Base-by-base conservation (phyloP, 345 rosid species). In the Bruguiera gymnorhiza region DNA sequence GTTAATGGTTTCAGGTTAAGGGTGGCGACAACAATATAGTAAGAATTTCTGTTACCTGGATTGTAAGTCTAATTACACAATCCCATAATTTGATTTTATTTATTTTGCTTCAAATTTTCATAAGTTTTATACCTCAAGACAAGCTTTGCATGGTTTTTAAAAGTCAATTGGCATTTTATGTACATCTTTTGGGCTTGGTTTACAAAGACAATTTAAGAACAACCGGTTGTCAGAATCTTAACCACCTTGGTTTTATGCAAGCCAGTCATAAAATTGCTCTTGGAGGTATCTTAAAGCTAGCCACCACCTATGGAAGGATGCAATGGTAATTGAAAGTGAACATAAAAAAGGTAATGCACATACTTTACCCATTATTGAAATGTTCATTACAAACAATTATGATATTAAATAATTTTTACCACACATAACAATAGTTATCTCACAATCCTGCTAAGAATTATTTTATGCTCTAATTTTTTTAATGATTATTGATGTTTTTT, bases 211-310 rank as follows among this genome's bases (percentile, higher is more conserved):
- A n/a, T 13, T 32, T 30, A 29, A 7, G 2, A n/a, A 3, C 61
- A 11, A 39, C 63, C 3, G 63, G 63, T 8, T 63, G 74, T 51
- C 53, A 30, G 68, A 62, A 71, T 54, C 52, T 63, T 30, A 13
- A 51, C 0, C 63, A 68, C 39, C 67, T 68, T 53, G 74, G 68
- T 20, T 71, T 63, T 53, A 68, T 71, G 27, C 74, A 71, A 71
- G n/a, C 26, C 24, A 51, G 46, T 23, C 11, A 32, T 1, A 63
- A 1, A 8, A 9, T n/a, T 31, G 37, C 23, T 10, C 1, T 63
- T 4, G 68, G 62, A 1, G 30, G 7, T 8, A 4, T 34, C 19
- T 0, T 56, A 9, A 3, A 13, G 2, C 31, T 52, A 6, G 13
- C 20, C 36, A 58, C 72, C 16, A 16, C 3, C 13, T 39, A 58